Percentiles rank a stretch among this genome's conserved stretches.
These are phyloP conservation scores for Tolypocladium endophyticum DNA, from an alignment of 2,329 filamentous ascomycete genomes.

Conservation along the genomic window DNA sequence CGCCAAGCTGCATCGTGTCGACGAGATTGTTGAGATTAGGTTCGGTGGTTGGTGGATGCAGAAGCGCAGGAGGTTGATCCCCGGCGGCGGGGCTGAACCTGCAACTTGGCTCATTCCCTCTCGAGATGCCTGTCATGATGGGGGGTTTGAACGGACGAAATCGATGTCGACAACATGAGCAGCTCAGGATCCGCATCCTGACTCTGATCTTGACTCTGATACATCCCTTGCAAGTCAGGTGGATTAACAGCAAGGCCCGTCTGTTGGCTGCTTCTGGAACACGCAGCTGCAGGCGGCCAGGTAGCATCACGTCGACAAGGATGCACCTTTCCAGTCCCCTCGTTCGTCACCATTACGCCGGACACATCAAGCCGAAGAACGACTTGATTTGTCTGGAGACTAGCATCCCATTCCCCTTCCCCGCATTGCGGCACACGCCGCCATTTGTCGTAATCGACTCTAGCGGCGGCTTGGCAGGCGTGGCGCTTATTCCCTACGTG, in stretches of 20 bases:
- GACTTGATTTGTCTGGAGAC: neutral
- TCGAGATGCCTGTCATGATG: neutral
- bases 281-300: neutral
- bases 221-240: neutral
- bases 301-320: neutral
- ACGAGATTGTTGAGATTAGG: conserved; percentile 17
- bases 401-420: neutral
- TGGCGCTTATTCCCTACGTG: neutral
- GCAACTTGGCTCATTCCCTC: neutral
- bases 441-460: neutral
- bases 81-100: neutral
- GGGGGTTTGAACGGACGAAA: neutral
- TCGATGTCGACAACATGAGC: neutral
- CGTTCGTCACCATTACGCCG: neutral
- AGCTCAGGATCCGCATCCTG: neutral
- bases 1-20: neutral
- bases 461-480: neutral
- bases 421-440: neutral
- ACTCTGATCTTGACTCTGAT: neutral
- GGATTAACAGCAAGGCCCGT: neutral
- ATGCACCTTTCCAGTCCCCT: neutral
- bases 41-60: conserved; percentile 6
- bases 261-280: neutral
- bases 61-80: neutral
- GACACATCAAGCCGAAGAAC: neutral